These are phyloP conservation scores for Leptomonas pyrrhocoris DNA, from an alignment of 208 protist genomes.

Conservation along the genomic window DNA sequence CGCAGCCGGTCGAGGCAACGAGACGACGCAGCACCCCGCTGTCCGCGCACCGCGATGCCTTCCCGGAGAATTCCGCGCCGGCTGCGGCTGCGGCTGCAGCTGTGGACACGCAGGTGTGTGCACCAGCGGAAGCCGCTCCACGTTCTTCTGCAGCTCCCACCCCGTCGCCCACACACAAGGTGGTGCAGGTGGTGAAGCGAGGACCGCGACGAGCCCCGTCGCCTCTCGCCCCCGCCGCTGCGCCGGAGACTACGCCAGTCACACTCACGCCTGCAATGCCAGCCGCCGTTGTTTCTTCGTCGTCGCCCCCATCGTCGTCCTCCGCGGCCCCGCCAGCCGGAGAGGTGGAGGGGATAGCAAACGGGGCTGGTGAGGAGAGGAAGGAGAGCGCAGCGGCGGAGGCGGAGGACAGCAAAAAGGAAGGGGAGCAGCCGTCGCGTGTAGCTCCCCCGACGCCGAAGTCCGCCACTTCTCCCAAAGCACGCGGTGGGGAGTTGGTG, in stretches of 20 bases:
- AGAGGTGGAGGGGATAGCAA: background rate
- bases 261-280: conserved; percentile 1
- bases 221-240: background rate
- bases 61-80: background rate
- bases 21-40: conserved; percentile 1
- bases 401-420: background rate
- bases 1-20: conserved; percentile 14
- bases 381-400: background rate
- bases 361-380: background rate
- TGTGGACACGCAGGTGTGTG: too few relatives aligned
- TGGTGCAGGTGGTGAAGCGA: conserved; percentile 16
- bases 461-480: background rate
- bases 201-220: background rate
- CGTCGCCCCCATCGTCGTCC: background rate
- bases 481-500: conserved; percentile 1
- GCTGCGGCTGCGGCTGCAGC: background rate
- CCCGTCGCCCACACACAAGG: background rate
- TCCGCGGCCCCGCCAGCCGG: background rate
- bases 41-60: background rate
- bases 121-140: background rate
- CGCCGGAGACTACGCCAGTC: background rate
- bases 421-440: conserved; percentile 15
- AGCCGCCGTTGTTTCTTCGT: background rate
- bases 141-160: background rate
- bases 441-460: conserved; percentile 8